phyloP scores from a whole-genome alignment of 2,329 filamentous ascomycete genomes.

The Harringtonia lauricola region DNA sequence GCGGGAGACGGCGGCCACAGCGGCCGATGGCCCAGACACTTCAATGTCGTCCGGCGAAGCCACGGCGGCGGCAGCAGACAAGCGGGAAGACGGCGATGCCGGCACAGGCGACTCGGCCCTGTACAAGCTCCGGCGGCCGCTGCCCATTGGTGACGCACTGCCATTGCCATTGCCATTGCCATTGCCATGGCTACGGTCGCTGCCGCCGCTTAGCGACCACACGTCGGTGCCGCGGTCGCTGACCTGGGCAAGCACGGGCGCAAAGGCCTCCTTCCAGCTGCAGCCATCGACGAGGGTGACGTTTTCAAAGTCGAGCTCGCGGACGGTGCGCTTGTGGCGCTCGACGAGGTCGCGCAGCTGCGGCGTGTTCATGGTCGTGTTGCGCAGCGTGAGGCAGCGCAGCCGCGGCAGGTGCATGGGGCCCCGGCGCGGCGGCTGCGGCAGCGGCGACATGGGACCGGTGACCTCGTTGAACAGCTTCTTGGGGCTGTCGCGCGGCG shows the following conservation, averaged over 20 bases:
- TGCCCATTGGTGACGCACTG: not conserved
- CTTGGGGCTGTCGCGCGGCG: constrained; percentile 37
- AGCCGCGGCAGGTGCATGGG: constrained; percentile 57
- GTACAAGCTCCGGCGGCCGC: constrained; percentile 14
- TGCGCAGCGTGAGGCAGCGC: constrained; percentile 58
- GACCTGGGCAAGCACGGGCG: constrained; percentile 47
- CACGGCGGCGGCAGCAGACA: constrained; percentile 3
- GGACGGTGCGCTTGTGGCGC: constrained; percentile 54
- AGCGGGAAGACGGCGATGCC: constrained; percentile 7
- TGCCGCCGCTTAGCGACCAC: constrained; percentile 28
- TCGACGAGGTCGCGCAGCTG: constrained; percentile 62
- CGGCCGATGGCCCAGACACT: constrained; percentile 38
- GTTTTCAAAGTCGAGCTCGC: constrained; percentile 72
- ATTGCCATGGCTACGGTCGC: constrained; percentile 10
- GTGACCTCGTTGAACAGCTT: constrained; percentile 57
- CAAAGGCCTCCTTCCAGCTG: constrained; percentile 74
- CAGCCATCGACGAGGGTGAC: constrained; percentile 57
- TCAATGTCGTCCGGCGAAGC: constrained; percentile 20
- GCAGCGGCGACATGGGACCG: constrained; percentile 51
- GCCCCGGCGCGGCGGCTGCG: constrained; percentile 35
- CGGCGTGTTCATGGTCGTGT: constrained; percentile 57
- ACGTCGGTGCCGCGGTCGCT: constrained; percentile 26
- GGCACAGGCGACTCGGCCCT: constrained; percentile 6
- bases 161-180: constrained; percentile 23
- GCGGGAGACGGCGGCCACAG: constrained; percentile 39